These are phyloP conservation scores for Alternaria hordeiaustralica DNA, from an alignment of 2,329 filamentous ascomycete species.

Conservation along the genomic window DNA sequence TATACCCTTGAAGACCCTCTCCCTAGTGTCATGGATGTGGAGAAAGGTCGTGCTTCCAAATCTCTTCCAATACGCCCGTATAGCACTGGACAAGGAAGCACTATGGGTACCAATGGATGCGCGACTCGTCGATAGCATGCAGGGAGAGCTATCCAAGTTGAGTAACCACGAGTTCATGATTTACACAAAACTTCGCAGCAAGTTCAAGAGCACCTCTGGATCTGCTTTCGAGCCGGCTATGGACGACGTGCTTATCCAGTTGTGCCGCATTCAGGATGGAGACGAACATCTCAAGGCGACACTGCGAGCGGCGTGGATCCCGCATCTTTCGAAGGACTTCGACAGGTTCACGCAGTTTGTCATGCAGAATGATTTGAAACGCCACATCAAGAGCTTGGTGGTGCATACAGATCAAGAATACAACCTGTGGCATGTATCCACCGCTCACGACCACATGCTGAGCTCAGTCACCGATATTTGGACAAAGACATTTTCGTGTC, in stretches of 20 bases:
- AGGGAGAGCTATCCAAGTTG: slow-evolving; percentile 35
- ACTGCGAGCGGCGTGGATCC: slow-evolving; percentile 37
- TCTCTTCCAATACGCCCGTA: slow-evolving; percentile 40
- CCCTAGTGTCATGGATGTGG: slow-evolving; percentile 41
- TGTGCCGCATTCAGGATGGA: slow-evolving; percentile 39
- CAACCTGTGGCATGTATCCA: slow-evolving; percentile 37
- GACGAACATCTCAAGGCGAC: slow-evolving; percentile 37
- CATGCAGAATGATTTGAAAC: slow-evolving; percentile 28
- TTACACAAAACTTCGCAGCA: slow-evolving; percentile 41
- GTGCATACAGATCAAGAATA: slow-evolving; percentile 52
- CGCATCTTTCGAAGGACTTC: slow-evolving; percentile 37
- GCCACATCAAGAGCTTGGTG: slow-evolving; percentile 57
- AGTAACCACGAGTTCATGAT: slow-evolving; percentile 44
- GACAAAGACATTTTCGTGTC: slow-evolving; percentile 31
- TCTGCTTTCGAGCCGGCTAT: slow-evolving; percentile 39
- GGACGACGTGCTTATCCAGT: slow-evolving; percentile 42
- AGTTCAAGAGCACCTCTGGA: slow-evolving; percentile 40
- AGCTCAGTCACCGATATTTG: slow-evolving; percentile 57
- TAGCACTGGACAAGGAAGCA: slow-evolving; percentile 35
- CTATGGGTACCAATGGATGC: slow-evolving; percentile 47
- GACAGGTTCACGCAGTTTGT: slow-evolving; percentile 28
- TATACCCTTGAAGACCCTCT: slow-evolving; percentile 39
- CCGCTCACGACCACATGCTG: slow-evolving; percentile 49
- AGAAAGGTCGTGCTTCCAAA: slow-evolving; percentile 40
- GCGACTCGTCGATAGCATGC: slow-evolving; percentile 43